These are phyloP conservation scores for Kuraishia molischiana DNA, from an alignment of 805 yeast genomes.

Conservation along the genomic window DNA sequence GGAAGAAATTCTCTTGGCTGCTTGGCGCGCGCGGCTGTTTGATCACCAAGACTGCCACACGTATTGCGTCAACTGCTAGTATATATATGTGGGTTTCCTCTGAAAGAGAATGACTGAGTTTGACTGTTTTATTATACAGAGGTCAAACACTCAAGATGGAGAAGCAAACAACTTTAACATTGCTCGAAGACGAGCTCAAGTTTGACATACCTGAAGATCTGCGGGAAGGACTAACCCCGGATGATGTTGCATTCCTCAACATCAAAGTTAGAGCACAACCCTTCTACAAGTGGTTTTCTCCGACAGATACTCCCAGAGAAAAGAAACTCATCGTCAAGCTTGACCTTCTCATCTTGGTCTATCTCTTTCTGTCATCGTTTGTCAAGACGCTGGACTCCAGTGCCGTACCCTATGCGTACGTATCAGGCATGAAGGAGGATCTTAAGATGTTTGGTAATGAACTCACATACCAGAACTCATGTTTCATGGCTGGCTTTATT, in stretches of 20 bases:
- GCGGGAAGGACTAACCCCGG: neutral
- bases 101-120: too few relatives aligned
- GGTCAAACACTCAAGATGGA: too few relatives aligned
- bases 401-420: conserved; percentile 52
- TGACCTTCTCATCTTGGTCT: conserved; percentile 18
- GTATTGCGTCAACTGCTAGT: too few relatives aligned
- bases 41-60: too few relatives aligned
- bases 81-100: too few relatives aligned
- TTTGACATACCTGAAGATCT: neutral
- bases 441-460: conserved; percentile 51
- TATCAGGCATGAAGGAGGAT: conserved; percentile 45
- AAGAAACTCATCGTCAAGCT: conserved; percentile 15
- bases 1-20: too few relatives aligned
- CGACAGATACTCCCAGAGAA: conserved; percentile 3
- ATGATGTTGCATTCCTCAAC: neutral
- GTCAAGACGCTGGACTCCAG: conserved; percentile 41
- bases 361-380: conserved; percentile 19
- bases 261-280: neutral
- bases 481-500: conserved; percentile 49
- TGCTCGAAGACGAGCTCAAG: too few relatives aligned
- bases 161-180: too few relatives aligned
- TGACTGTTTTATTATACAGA: too few relatives aligned
- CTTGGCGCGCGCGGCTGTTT: too few relatives aligned
- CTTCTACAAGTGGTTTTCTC: neutral
- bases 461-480: conserved; percentile 44